These are phyloP conservation scores for Vaucheria bursata DNA, from an alignment of 352 stramenopile species.

Conservation along the genomic window DNA sequence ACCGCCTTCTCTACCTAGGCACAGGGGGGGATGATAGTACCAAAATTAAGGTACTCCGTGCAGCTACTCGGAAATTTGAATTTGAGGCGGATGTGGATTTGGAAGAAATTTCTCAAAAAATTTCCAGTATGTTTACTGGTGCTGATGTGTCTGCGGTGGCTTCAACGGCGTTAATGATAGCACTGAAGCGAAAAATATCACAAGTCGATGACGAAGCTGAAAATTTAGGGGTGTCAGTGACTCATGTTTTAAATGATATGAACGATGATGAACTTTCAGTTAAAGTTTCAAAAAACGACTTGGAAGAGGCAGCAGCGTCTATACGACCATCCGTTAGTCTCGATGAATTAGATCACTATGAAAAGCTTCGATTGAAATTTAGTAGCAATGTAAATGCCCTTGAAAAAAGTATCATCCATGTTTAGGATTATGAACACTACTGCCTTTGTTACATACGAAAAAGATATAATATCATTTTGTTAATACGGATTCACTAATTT, in stretches of 20 bases:
- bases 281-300: slow-evolving; percentile 27
- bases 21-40: slow-evolving; percentile 14
- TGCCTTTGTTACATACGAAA: too few species aligned
- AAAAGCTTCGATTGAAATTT: slow-evolving; percentile 71
- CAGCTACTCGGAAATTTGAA: slow-evolving; percentile 41
- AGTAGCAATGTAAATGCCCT: slow-evolving; percentile 38
- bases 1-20: slow-evolving; percentile 76
- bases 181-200: slow-evolving; percentile 13
- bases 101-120: slow-evolving; percentile 24
- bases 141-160: slow-evolving; percentile 45
- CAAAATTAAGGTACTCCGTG: slow-evolving; percentile 40
- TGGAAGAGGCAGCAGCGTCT: slow-evolving; percentile 11
- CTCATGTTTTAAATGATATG: slow-evolving; percentile 26
- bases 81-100: slow-evolving; percentile 43
- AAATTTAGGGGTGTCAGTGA: background rate
- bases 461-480: too few species aligned
- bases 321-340: slow-evolving; percentile 70
- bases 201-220: background rate
- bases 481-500: too few species aligned
- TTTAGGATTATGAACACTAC: too few species aligned
- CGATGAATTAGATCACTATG: slow-evolving; percentile 71
- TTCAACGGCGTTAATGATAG: slow-evolving; percentile 35
- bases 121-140: slow-evolving; percentile 25
- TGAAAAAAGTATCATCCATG: too few species aligned
- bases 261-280: slow-evolving; percentile 22